Base-by-base conservation (phyloP, 148 eudicot species). In the Rhododendron mucronatum region DNA sequence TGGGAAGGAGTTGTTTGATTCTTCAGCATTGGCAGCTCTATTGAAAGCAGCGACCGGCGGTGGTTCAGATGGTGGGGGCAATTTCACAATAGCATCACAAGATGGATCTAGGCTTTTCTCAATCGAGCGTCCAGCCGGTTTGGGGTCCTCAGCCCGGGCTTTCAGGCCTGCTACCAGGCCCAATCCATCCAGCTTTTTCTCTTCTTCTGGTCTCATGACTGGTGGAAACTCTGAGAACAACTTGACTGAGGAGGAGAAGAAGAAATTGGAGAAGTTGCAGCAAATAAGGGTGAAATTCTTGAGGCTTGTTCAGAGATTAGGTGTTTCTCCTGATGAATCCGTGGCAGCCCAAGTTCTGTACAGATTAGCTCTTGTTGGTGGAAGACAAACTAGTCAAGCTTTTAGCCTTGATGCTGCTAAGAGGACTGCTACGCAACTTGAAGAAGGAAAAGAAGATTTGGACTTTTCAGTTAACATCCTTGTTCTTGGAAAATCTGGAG, bases 91-190 rank as follows among this genome's bases (percentile, higher is more conserved):
- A 81, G 89, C 94, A 10, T 95, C 99, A 45, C 95, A 89, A 84
- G 98, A 97, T 82, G 98, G 98, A 11, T 93, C 99, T 44, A 92
- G 96, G 75, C 96, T 94, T 85, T 97, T 97, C 92, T 92, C 98
- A 3, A 92, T 97, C 74, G 99, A 97, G 90, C 96, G 98, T 14
- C 99, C 99, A 9, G 98, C 96, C 85, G 99, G 99, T 37, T 88
- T 97, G 88, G 99, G 97, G 61, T 90, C 98, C 74, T 91, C 98
- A 21, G 87, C 91, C 47, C 93, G 93, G 73, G 77, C 98, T 80
- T 79, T 89, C 61, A 92, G 94, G 75, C 94, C 99, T 48, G 88
- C 91, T 65, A 74, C 92, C 45, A 86, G 92, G 65, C 87, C 91
- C 26, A 90, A 74, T 86, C 93, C 88, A 53, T 89, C 98, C 75